Evolutionary conservation across 2,329 filamentous ascomycete genomes (phyloP).

Genomic region (Colletotrichum chlorophyti): DNA sequence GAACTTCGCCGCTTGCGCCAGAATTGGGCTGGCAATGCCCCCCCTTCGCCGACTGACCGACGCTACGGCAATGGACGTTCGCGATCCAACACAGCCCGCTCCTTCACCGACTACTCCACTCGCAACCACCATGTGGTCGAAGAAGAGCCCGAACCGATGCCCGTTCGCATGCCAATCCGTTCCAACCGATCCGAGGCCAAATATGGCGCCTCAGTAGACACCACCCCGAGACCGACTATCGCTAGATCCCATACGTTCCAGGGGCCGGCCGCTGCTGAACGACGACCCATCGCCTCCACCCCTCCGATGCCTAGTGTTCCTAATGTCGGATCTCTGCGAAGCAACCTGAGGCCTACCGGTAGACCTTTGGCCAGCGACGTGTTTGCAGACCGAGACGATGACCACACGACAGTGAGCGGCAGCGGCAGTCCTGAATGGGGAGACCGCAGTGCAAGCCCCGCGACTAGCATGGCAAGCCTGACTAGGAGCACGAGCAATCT

Average conservation of each 20-base stretch:
- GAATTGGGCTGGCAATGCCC: constrained; percentile 45
- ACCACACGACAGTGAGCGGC: constrained; percentile 57
- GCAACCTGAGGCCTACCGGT: constrained; percentile 53
- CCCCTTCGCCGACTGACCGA: constrained; percentile 30
- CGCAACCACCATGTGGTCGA: constrained; percentile 44
- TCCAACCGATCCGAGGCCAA: constrained; percentile 38
- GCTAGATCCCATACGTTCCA: constrained; percentile 49
- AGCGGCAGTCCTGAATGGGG: constrained; percentile 59
- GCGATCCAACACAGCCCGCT: constrained; percentile 57
- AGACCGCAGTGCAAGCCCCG: constrained; percentile 60
- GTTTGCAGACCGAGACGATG: constrained; percentile 54
- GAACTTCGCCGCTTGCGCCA: constrained; percentile 69
- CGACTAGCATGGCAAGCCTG: constrained; percentile 62
- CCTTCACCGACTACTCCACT: constrained; percentile 40
- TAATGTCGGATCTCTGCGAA: constrained; percentile 46
- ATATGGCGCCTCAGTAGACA: constrained; percentile 40
- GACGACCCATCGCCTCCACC: constrained; percentile 22
- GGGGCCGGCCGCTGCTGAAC: constrained; percentile 27
- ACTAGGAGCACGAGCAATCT: constrained; percentile 48
- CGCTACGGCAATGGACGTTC: constrained; percentile 39
- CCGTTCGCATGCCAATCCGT: constrained; percentile 53
- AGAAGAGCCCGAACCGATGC: constrained; percentile 36
- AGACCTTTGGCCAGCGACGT: constrained; percentile 47
- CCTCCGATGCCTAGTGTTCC: constrained; percentile 24
- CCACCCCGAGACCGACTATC: constrained; percentile 44